phyloP scores from a whole-genome alignment of 495 filamentous ascomycete species.

The Penicillium manginii region DNA sequence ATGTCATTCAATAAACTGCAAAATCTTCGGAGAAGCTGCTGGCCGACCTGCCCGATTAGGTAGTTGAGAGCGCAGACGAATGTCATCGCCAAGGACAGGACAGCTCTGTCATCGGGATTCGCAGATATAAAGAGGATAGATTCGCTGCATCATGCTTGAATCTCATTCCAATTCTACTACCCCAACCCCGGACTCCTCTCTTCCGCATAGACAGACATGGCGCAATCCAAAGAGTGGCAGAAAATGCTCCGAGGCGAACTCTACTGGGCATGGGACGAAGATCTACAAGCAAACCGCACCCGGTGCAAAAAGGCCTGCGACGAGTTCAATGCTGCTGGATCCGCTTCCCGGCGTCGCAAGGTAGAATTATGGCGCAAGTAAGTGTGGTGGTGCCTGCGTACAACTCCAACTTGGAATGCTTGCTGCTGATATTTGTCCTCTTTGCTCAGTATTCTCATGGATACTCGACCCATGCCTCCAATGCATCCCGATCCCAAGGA shows the following conservation, averaged over 20 bases:
- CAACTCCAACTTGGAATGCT: too few species aligned
- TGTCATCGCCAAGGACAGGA: neutral
- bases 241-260: conserved; percentile 45
- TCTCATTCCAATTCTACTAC: neutral
- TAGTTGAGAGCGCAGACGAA: neutral
- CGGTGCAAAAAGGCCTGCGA: conserved; percentile 61
- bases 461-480: conserved; percentile 64
- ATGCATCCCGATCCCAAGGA: conserved; percentile 50
- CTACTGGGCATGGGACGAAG: conserved; percentile 55
- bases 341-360: conserved; percentile 54
- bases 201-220: conserved; percentile 16
- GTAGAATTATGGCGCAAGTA: conserved; percentile 75
- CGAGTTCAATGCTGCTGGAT: conserved; percentile 61
- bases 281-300: conserved; percentile 56
- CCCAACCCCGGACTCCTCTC: too few species aligned
- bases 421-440: too few species aligned
- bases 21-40: neutral
- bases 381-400: conserved; percentile 18
- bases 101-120: too few species aligned
- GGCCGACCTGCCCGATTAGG: neutral
- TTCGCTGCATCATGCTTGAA: neutral
- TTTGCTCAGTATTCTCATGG: conserved; percentile 54
- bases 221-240: conserved; percentile 40
- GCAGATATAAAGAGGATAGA: too few species aligned
- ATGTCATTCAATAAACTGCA: neutral